Percentiles rank a stretch among this genome's conserved stretches.
phyloP scores from a whole-genome alignment of 2,329 filamentous ascomycete genomes.

The Talaromyces sp. region DNA sequence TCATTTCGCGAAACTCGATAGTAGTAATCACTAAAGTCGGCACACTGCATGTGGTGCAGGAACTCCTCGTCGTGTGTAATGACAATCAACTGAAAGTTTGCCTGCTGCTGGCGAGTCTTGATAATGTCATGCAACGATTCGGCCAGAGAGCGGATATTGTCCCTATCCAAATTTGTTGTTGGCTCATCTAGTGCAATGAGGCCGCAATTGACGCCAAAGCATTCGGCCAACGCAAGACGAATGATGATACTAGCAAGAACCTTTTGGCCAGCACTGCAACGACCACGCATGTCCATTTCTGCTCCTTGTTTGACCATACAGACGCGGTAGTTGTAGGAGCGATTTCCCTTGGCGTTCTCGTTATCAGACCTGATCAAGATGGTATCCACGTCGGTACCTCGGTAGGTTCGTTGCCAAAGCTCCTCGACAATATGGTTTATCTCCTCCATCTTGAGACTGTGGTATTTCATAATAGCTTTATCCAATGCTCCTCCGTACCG shows the following conservation, averaged over 20 bases:
- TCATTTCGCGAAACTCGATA: constrained; percentile 81
- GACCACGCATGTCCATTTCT: constrained; percentile 99
- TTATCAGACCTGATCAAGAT: constrained; percentile 92
- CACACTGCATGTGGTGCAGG: constrained; percentile 85
- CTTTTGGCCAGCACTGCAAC: constrained; percentile 94
- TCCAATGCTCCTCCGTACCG: constrained; percentile 82
- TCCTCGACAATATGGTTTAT: constrained; percentile 94
- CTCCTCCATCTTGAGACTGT: constrained; percentile 95
- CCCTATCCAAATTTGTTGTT: constrained; percentile 90
- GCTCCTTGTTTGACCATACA: constrained; percentile 97
- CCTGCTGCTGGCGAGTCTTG: constrained; percentile 73
- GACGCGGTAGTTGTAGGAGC: constrained; percentile 93
- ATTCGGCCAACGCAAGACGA: constrained; percentile 90
- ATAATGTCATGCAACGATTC: constrained; percentile 85
- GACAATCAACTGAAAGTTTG: constrained; percentile 96
- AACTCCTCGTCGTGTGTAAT: constrained; percentile 99
- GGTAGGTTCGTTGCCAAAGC: constrained; percentile 95
- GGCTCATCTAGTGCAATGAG: constrained; percentile 96
- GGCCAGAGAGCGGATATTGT: constrained; percentile 90
- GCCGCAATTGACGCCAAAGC: constrained; percentile 92
- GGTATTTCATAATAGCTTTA: constrained; percentile 96
- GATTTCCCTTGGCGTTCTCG: constrained; percentile 70
- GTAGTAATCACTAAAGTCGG: constrained; percentile 89
- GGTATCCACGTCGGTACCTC: constrained; percentile 94
- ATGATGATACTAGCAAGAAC: constrained; percentile 97